Conservation (phyloP, 2,329 filamentous ascomycete species). For the Xylaria digitata region DNA sequence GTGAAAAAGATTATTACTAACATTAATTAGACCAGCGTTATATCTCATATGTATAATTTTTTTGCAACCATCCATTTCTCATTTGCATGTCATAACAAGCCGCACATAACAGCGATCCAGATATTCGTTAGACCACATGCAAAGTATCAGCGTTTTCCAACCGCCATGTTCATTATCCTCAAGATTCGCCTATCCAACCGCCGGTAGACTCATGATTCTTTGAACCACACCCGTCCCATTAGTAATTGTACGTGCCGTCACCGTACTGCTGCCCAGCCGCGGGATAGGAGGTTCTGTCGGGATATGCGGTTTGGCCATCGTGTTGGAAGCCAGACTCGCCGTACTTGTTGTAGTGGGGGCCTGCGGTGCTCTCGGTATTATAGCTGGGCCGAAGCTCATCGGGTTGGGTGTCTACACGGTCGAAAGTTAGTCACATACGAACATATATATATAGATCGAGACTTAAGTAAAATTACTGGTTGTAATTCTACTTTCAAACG, state of each 20-base stretch:
- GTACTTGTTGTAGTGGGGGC: constrained; percentile 48
- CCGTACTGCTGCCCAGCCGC: constrained; percentile 40
- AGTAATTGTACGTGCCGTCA: constrained; percentile 30
- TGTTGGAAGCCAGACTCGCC: constrained; percentile 46
- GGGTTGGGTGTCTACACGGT: constrained; percentile 43
- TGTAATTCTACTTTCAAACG: constrained; percentile 1
- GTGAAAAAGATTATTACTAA: constrained; percentile 7
- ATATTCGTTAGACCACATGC: neutral
- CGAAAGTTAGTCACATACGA: constrained; percentile 3
- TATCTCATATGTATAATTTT: constrained; percentile 26
- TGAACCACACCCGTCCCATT: neutral
- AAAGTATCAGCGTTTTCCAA: constrained; percentile 11
- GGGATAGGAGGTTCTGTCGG: constrained; percentile 40
- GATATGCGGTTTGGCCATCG: constrained; percentile 49
- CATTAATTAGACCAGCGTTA: constrained; percentile 15
- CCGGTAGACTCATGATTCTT: neutral
- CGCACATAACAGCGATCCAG: neutral
- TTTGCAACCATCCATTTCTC: neutral
- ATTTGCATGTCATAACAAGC: constrained; percentile 5
- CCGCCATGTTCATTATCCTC: neutral
- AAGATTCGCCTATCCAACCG: neutral
- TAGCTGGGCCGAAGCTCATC: constrained; percentile 53
- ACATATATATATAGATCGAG: neutral
- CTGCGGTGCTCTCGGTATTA: constrained; percentile 52
- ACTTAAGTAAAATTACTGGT: neutral